A percentile compares a stretch with the other conserved stretches of the same genome.
Evolutionary conservation across 2,329 filamentous ascomycete genomes (phyloP).

Genomic region (Neonectria faginata): DNA sequence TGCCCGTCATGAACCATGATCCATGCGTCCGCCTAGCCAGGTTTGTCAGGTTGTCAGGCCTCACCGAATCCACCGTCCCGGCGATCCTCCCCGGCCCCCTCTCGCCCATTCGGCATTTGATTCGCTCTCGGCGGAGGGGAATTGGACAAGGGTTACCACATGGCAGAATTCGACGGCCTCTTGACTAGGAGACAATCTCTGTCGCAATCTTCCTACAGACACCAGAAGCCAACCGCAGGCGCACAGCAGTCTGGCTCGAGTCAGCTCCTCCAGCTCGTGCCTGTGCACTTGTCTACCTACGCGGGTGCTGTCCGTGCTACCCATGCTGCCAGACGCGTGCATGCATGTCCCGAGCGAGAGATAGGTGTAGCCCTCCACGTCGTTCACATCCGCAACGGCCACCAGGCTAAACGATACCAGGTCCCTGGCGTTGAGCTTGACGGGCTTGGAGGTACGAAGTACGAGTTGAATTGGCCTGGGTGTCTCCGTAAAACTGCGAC

Average conservation of each 20-base stretch:
- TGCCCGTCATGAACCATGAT: conserved; percentile 11
- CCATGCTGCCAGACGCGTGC: not conserved
- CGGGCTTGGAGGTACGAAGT: not conserved
- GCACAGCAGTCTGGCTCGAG: not conserved
- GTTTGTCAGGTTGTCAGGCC: not conserved
- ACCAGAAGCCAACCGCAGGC: not conserved
- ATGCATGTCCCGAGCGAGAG: not conserved
- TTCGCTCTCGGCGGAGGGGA: not conserved
- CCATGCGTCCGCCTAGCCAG: conserved; percentile 3
- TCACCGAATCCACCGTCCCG: conserved; percentile 3
- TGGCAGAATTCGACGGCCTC: not conserved
- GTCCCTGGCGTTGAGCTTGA: not conserved
- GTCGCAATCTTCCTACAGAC: not conserved
- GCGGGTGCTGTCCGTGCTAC: not conserved
- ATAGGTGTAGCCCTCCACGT: not conserved
- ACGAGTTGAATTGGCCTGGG: not conserved
- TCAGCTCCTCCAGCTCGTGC: not conserved
- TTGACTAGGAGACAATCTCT: conserved; percentile 2
- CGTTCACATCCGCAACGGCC: conserved; percentile 3
- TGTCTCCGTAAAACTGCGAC: not conserved
- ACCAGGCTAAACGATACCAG: not conserved
- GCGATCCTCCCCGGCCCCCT: conserved; percentile 7
- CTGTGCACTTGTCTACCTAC: not conserved
- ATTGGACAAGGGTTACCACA: not conserved
- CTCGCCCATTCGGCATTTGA: conserved; percentile 9